A percentile compares a stretch with the other conserved stretches of the same genome.
Conservation (phyloP, 768 basidiomycete species). For the Boletus sp. region DNA sequence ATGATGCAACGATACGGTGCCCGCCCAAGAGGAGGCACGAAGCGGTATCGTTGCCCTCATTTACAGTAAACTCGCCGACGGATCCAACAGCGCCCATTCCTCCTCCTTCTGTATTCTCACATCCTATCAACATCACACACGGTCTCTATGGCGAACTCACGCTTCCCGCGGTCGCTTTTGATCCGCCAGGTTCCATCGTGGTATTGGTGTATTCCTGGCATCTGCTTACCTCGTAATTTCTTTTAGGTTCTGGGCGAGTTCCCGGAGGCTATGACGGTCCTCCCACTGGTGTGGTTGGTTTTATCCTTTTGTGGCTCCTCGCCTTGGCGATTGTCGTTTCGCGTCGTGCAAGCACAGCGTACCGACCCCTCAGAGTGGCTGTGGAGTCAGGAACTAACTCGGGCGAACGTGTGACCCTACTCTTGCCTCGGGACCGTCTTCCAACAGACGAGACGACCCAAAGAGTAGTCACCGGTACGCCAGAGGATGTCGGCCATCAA, state of each 20-base stretch:
- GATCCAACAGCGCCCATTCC: background rate
- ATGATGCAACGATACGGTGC: background rate
- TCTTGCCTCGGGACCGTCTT: background rate
- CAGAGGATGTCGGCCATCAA: background rate
- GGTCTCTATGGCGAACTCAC: background rate
- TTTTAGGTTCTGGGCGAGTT: background rate
- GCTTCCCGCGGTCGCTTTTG: background rate
- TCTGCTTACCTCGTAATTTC: background rate
- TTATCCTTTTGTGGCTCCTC: constrained; percentile 5
- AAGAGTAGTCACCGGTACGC: background rate
- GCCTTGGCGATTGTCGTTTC: background rate
- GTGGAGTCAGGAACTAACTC: background rate
- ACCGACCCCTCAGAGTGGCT: background rate
- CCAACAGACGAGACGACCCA: background rate
- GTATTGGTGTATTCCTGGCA: background rate
- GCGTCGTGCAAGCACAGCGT: background rate
- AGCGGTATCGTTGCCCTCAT: background rate
- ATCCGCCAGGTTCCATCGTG: background rate
- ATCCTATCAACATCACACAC: background rate
- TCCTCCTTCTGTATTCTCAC: background rate
- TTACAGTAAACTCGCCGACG: background rate
- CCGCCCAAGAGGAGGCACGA: constrained; percentile 14
- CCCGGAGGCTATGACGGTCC: background rate
- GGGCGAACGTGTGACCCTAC: background rate
- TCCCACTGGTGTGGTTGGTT: background rate